phyloP scores from a whole-genome alignment of 306 rosid species.

The Ormosia semicastrata region DNA sequence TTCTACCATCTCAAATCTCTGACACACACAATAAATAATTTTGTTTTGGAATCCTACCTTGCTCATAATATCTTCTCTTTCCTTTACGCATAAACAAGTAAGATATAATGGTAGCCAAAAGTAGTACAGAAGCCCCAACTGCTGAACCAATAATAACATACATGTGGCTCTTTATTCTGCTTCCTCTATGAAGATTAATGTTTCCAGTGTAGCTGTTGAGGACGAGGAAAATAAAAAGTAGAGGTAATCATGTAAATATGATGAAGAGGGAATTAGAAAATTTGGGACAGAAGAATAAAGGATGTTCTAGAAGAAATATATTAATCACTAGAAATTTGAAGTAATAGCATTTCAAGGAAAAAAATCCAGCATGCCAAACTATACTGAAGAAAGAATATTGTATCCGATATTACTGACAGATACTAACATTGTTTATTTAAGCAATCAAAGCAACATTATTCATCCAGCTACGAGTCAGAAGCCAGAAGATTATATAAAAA shows the following conservation, averaged over 20 bases:
- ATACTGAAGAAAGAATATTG: background rate
- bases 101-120: slow-evolving; percentile 65
- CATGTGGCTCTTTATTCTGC: slow-evolving; percentile 41
- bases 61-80: slow-evolving; percentile 43
- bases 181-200: slow-evolving; percentile 62
- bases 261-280: background rate
- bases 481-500: background rate
- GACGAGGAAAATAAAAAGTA: slow-evolving; percentile 2
- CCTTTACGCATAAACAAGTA: slow-evolving; percentile 59
- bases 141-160: slow-evolving; percentile 67
- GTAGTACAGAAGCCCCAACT: slow-evolving; percentile 74
- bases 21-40: background rate
- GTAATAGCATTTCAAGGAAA: background rate
- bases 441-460: background rate
- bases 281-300: background rate
- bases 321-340: background rate
- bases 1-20: slow-evolving; percentile 24
- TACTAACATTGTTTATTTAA: background rate
- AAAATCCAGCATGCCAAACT: background rate
- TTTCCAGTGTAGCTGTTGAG: slow-evolving; percentile 74
- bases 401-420: background rate
- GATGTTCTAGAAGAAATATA: background rate
- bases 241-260: slow-evolving; percentile 2
- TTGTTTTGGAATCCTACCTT: slow-evolving; percentile 49
- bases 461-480: background rate